Evolutionary conservation across 768 basidiomycete species (phyloP).

Genomic region (Suillus paluster): DNA sequence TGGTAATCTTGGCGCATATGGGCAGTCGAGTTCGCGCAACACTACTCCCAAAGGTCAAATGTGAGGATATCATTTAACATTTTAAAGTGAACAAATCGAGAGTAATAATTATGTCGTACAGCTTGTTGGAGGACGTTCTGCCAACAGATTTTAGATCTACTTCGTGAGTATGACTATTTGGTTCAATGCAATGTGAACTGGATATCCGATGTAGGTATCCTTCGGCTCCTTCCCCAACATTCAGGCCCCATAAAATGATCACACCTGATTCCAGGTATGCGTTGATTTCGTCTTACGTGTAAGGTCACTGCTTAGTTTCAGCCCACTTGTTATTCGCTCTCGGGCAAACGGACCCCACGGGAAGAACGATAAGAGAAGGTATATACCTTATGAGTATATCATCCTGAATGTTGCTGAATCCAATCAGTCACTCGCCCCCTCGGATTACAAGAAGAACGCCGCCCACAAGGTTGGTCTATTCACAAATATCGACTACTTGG

Average conservation of each 20-base stretch:
- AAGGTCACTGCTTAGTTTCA: slow-evolving; percentile 15
- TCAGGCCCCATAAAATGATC: slow-evolving; percentile 28
- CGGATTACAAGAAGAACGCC: neutral
- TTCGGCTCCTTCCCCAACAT: slow-evolving; percentile 19
- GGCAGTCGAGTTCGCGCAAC: slow-evolving; percentile 21
- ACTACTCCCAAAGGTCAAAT: slow-evolving; percentile 15
- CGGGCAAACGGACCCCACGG: slow-evolving; percentile 23
- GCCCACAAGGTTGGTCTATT: neutral
- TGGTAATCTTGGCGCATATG: slow-evolving; percentile 36
- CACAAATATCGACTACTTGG: neutral
- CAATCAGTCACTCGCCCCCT: slow-evolving; percentile 1
- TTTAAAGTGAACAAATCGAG: neutral
- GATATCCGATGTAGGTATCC: slow-evolving; percentile 16
- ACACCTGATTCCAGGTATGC: slow-evolving; percentile 38
- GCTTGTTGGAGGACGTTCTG: slow-evolving; percentile 13
- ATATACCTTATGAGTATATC: no score
- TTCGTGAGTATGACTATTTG: slow-evolving; percentile 21
- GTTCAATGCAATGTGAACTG: slow-evolving; percentile 3
- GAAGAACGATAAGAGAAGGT: slow-evolving; percentile 4
- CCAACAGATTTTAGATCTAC: slow-evolving; percentile 28
- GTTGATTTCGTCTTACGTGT: neutral
- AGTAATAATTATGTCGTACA: neutral
- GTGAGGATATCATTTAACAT: slow-evolving; percentile 19
- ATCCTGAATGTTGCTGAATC: neutral
- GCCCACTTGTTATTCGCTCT: slow-evolving; percentile 26